phyloP scores from a whole-genome alignment of 2,329 filamentous ascomycete species.

The Grosmannia clavigera region DNA sequence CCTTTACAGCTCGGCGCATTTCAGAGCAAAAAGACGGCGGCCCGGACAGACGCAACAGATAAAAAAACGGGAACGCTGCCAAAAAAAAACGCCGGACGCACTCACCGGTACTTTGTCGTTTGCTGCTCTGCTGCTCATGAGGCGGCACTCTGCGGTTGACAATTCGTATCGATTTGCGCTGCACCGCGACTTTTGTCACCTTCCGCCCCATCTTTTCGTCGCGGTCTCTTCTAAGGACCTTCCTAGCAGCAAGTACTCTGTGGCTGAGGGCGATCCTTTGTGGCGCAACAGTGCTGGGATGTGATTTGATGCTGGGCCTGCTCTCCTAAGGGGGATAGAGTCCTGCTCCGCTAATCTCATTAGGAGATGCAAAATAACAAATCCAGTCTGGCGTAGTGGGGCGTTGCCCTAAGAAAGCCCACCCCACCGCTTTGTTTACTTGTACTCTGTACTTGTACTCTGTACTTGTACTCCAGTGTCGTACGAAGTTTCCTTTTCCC shows the following conservation, averaged over 20 bases:
- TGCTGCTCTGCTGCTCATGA: neutral
- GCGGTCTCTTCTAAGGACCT: neutral
- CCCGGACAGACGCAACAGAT: too few relatives aligned
- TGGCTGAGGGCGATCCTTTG: slow-evolving; percentile 1
- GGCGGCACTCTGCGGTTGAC: slow-evolving; percentile 1
- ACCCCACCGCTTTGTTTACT: neutral
- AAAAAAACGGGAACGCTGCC: neutral
- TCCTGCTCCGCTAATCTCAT: neutral
- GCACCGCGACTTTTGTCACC: slow-evolving; percentile 2
- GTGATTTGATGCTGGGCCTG: neutral
- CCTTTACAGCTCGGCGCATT: neutral
- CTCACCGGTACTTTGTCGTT: neutral
- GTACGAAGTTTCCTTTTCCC: neutral
- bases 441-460: neutral
- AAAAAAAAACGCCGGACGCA: neutral
- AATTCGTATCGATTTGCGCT: slow-evolving; percentile 8
- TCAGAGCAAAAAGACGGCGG: neutral
- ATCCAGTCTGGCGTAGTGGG: neutral
- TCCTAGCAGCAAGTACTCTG: neutral
- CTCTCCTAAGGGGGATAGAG: neutral
- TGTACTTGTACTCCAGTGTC: neutral
- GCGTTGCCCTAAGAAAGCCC: neutral
- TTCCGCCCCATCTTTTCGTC: slow-evolving; percentile 5
- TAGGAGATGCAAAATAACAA: neutral
- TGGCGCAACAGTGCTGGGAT: neutral